Percentiles rank a stretch among this genome's conserved stretches.
phyloP scores from a whole-genome alignment of 2,329 filamentous ascomycete species.

The Paecilomyces formosus region DNA sequence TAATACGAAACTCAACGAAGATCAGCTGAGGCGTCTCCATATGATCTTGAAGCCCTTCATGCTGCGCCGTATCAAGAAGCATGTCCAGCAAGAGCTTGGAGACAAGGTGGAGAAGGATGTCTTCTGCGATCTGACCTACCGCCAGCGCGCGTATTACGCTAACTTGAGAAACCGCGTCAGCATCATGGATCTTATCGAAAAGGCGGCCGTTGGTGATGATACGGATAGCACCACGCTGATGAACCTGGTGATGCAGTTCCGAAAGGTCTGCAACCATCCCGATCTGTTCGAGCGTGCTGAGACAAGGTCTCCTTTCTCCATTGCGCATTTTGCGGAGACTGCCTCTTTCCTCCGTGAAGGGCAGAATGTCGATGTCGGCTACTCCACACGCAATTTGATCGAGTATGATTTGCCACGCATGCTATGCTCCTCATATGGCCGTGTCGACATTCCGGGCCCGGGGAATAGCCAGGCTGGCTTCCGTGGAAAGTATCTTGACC shows the following conservation, averaged over 20 bases:
- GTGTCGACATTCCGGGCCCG: slow-evolving; percentile 64
- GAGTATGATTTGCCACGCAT: slow-evolving; percentile 76
- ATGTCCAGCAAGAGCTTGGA: slow-evolving; percentile 96
- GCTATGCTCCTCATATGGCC: slow-evolving; percentile 72
- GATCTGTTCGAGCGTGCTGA: slow-evolving; percentile 95
- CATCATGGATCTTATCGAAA: slow-evolving; percentile 97
- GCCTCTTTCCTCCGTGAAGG: slow-evolving; percentile 92
- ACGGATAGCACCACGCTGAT: slow-evolving; percentile 92
- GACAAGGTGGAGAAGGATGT: slow-evolving; percentile 98
- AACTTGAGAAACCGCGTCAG: slow-evolving; percentile 95
- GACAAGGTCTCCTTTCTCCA: slow-evolving; percentile 75
- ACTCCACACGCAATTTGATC: slow-evolving; percentile 80
- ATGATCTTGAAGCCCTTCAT: slow-evolving; percentile 99
- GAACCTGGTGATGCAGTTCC: slow-evolving; percentile 99
- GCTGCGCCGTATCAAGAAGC: slow-evolving; percentile 98
- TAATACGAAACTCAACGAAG: slow-evolving; percentile 98
- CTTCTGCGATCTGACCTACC: slow-evolving; percentile 94
- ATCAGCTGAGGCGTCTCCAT: slow-evolving; percentile 90
- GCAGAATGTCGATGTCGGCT: slow-evolving; percentile 67
- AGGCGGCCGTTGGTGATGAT: slow-evolving; percentile 88
- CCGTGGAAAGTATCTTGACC: slow-evolving; percentile 64
- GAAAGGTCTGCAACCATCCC: slow-evolving; percentile 98
- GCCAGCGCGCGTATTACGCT: slow-evolving; percentile 86
- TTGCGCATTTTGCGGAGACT: slow-evolving; percentile 86
- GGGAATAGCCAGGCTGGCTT: slow-evolving; percentile 74